Evolutionary conservation across 2,329 filamentous ascomycete genomes (phyloP), one percentile per base, ranked within the genome.

Genomic region (Phyllosticta citrichinensis): DNA sequence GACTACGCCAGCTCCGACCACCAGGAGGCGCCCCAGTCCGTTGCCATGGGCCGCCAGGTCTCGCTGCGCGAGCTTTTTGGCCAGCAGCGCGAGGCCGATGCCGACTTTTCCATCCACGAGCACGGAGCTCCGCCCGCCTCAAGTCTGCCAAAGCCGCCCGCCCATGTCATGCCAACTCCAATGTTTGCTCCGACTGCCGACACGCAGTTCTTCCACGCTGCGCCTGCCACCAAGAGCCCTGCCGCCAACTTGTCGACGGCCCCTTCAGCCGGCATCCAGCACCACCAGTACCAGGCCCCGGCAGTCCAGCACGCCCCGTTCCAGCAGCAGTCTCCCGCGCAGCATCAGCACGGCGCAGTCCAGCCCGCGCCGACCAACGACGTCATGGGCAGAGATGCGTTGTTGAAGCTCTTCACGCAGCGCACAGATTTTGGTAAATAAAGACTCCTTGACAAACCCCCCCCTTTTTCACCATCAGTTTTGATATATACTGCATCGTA

Each of bases 1-100:
- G 65, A 66, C 9, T 58, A 60, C 27, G 62, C 62, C 9, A 57
- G 60, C 12, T 60, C 62, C 8, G 68, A 69, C 12, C 66, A 62
- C 14, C 64, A 66, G 50, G 67, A 72, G 51, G 67, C 67, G 33
- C 64, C 76, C 8, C 68, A 72, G n/a, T 74, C 76, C 55, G 74
- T 74, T 14, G 71, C 77, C 12, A 82, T 81, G 77, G 80, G 77
- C n/a, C 76, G 79, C 53, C 79, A 80, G 68, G 71, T 82, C 24
- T 80, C 76, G 17, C 69, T 83, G 9, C 76, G 80, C 60, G 79
- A 83, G 64, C 68, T 83, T 1, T 83, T 83, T 65, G 80, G 80
- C 5, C 79, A 82, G 66, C 80, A 83, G 65, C 75, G 79, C 54
- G 76, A 76, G 27, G 75, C 79, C 57, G 80, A 82, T 64, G 76